These are phyloP conservation scores for Aschersonia sp. DNA, from an alignment of 2,329 filamentous ascomycete species.

Conservation along the genomic window DNA sequence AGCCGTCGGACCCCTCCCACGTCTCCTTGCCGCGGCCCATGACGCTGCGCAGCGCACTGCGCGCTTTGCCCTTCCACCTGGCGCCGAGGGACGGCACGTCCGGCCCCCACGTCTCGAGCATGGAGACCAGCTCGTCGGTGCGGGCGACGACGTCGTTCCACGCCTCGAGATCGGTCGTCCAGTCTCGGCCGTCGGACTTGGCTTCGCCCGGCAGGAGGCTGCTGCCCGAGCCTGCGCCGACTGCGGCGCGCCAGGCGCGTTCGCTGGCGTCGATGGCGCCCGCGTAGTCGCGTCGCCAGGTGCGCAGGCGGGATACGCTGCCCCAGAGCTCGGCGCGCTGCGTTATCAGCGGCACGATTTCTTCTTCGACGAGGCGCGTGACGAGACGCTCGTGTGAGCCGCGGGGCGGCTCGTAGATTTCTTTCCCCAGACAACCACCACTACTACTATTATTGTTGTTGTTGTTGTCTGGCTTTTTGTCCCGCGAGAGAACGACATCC, in stretches of 20 bases:
- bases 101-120: slow-evolving; percentile 66
- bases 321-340: slow-evolving; percentile 63
- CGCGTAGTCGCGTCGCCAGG: slow-evolving; percentile 56
- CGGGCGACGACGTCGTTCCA: slow-evolving; percentile 64
- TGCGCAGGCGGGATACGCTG: slow-evolving; percentile 54
- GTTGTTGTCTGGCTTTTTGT: slow-evolving; percentile 9
- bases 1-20: slow-evolving; percentile 68
- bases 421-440: not conserved
- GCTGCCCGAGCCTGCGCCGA: slow-evolving; percentile 34
- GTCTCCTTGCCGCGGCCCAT: slow-evolving; percentile 66
- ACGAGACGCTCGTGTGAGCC: slow-evolving; percentile 50
- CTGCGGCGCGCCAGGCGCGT: slow-evolving; percentile 71
- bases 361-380: slow-evolving; percentile 57
- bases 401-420: slow-evolving; percentile 25
- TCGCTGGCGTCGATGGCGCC: slow-evolving; percentile 74
- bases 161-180: slow-evolving; percentile 39
- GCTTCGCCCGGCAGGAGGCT: slow-evolving; percentile 26
- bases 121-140: slow-evolving; percentile 68
- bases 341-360: slow-evolving; percentile 74
- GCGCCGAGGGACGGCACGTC: slow-evolving; percentile 54
- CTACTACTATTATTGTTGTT: too few species aligned
- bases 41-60: slow-evolving; percentile 70
- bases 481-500: slow-evolving; percentile 43
- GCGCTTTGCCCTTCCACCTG: slow-evolving; percentile 79
- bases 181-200: slow-evolving; percentile 11